A percentile compares a stretch with the other conserved stretches of the same genome.
Evolutionary conservation across 2,329 filamentous ascomycete genomes (phyloP).

Genomic region (Hyphodiscus sp.): DNA sequence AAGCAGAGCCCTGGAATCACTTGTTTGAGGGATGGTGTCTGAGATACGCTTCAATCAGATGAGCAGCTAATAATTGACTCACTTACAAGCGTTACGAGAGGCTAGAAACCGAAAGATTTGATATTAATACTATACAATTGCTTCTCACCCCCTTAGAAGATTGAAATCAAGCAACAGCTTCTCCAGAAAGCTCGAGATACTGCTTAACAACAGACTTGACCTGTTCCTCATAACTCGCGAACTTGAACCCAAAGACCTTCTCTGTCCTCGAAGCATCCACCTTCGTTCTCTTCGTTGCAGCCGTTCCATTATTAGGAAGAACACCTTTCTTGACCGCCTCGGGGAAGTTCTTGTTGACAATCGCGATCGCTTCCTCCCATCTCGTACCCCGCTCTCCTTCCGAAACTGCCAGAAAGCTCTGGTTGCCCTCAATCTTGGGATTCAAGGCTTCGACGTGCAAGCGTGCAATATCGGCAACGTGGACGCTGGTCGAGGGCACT

Average conservation of each 20-base stretch:
- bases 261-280: conserved; percentile 28
- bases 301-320: conserved; percentile 17
- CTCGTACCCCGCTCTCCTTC: conserved; percentile 20
- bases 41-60: no score
- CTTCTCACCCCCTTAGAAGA: no score
- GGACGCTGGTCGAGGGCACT: conserved; percentile 15
- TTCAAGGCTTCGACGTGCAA: conserved; percentile 20
- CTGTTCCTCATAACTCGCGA: conserved; percentile 31
- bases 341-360: conserved; percentile 31
- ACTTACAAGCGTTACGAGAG: no score
- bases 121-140: no score
- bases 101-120: no score
- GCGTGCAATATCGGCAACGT: conserved; percentile 18
- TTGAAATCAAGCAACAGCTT: conserved; percentile 5
- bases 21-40: no score
- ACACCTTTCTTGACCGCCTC: conserved; percentile 26
- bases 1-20: no score
- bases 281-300: conserved; percentile 17
- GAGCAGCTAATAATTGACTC: no score
- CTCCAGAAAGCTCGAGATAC: conserved; percentile 28
- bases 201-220: conserved; percentile 31
- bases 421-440: conserved; percentile 15
- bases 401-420: conserved; percentile 18
- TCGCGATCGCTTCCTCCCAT: conserved; percentile 36
- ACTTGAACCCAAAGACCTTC: conserved; percentile 30